phyloP scores from a whole-genome alignment of 345 rosid genomes.

The Stellera chamaejasme region DNA sequence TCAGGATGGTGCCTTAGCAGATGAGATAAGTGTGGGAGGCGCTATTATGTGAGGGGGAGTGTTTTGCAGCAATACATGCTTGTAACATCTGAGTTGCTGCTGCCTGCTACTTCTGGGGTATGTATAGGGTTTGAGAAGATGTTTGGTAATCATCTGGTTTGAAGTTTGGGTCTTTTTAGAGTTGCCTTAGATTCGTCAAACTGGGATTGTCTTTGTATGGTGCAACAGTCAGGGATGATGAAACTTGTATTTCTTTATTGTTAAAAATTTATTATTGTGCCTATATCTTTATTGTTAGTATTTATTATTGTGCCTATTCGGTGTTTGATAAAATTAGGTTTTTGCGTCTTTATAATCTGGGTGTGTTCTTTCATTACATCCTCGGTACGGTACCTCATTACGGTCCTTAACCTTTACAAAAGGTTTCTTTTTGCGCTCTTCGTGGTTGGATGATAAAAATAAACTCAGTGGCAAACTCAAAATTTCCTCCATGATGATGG shows the following conservation, averaged over 20 bases:
- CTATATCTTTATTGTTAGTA: too few species aligned
- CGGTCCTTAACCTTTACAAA: too few species aligned
- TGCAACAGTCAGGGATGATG: constrained; percentile 1
- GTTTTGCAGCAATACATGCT: constrained; percentile 9
- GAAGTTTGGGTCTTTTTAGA: constrained; percentile 8
- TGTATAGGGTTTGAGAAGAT: constrained; percentile 22
- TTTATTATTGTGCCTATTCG: too few species aligned
- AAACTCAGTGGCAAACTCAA: too few species aligned
- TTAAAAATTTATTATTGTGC: too few species aligned
- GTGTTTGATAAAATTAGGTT: too few species aligned
- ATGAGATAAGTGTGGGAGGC: constrained; percentile 20
- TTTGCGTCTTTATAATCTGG: too few species aligned
- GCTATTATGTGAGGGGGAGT: neutral
- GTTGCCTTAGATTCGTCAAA: constrained; percentile 6
- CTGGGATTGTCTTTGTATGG: constrained; percentile 6
- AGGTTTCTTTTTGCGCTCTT: too few species aligned
- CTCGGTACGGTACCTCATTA: too few species aligned
- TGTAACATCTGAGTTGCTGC: constrained; percentile 11
- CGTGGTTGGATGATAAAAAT: too few species aligned
- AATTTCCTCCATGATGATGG: too few species aligned
- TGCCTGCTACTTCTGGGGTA: constrained; percentile 14
- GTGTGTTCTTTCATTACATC: too few species aligned
- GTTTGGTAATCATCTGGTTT: constrained; percentile 9
- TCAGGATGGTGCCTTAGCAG: constrained; percentile 26
- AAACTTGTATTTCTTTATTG: constrained; percentile 2